Evolutionary conservation across 345 rosid genomes (phyloP).

Genomic region (Salix brachista): DNA sequence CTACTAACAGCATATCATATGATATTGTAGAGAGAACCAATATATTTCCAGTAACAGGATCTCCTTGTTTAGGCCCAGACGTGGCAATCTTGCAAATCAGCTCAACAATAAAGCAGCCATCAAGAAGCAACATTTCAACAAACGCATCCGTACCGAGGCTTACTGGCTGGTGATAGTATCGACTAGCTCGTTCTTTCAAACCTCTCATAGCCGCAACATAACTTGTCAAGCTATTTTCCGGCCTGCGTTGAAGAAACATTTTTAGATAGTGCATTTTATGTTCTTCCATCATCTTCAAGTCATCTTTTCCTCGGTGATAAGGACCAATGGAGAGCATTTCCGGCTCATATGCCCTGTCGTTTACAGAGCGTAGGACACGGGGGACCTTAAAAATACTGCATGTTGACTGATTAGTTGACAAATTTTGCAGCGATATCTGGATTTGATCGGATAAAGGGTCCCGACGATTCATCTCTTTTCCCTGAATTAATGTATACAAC

Average conservation of each 20-base stretch:
- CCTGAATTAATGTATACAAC: background rate
- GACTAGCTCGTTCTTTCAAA: constrained; percentile 25
- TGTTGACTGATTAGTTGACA: background rate
- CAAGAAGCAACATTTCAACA: too few species aligned
- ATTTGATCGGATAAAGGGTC: background rate
- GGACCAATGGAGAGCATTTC: constrained; percentile 8
- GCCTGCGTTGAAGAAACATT: background rate
- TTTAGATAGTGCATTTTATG: constrained; percentile 9
- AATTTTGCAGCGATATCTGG: background rate
- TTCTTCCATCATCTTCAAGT: constrained; percentile 14
- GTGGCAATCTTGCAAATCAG: too few species aligned
- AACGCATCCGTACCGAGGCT: background rate
- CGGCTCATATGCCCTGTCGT: constrained; percentile 5
- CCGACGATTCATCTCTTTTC: background rate
- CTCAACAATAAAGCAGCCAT: too few species aligned
- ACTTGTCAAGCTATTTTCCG: background rate
- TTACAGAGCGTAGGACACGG: background rate
- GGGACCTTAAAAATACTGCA: constrained; percentile 5
- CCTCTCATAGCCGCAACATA: background rate
- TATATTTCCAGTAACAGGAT: background rate
- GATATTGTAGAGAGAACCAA: background rate
- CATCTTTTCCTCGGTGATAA: background rate
- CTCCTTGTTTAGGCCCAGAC: too few species aligned
- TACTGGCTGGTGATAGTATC: constrained; percentile 11
- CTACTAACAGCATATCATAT: constrained; percentile 4